These are phyloP conservation scores for Pestalotiopsis sp. DNA, from an alignment of 2,329 filamentous ascomycete genomes.

Conservation along the genomic window DNA sequence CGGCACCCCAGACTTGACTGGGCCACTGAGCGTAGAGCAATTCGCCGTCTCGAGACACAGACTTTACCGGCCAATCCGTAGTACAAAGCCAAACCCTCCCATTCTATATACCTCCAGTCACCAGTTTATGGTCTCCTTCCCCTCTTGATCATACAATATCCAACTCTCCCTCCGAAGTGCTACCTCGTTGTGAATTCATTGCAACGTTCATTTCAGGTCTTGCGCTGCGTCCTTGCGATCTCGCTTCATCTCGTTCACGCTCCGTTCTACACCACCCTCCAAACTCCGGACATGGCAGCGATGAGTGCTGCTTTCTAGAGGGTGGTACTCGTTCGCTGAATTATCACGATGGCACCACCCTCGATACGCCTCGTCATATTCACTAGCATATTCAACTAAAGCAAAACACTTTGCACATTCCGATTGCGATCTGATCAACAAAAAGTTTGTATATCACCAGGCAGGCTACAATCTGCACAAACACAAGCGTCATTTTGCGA, in stretches of 20 bases:
- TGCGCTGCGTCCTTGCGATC: background rate
- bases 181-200: background rate
- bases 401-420: background rate
- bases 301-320: conserved; percentile 55
- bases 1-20: background rate
- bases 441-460: conserved; percentile 10
- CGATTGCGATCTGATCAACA: conserved; percentile 1
- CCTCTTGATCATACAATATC: background rate
- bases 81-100: background rate
- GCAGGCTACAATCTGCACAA: conserved; percentile 7
- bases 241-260: background rate
- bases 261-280: background rate
- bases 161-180: background rate
- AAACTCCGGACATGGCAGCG: conserved; percentile 38
- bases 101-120: background rate
- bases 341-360: conserved; percentile 60
- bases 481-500: background rate
- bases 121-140: background rate
- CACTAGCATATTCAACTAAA: conserved; percentile 19
- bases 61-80: background rate
- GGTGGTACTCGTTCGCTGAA: conserved; percentile 50
- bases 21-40: background rate
- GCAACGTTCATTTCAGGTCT: background rate
- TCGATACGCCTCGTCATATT: conserved; percentile 42
- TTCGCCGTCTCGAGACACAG: background rate